Evolutionary conservation across 495 filamentous ascomycete genomes (phyloP), one percentile per base, ranked within the genome.

Genomic region (Terfezia boudieri): DNA sequence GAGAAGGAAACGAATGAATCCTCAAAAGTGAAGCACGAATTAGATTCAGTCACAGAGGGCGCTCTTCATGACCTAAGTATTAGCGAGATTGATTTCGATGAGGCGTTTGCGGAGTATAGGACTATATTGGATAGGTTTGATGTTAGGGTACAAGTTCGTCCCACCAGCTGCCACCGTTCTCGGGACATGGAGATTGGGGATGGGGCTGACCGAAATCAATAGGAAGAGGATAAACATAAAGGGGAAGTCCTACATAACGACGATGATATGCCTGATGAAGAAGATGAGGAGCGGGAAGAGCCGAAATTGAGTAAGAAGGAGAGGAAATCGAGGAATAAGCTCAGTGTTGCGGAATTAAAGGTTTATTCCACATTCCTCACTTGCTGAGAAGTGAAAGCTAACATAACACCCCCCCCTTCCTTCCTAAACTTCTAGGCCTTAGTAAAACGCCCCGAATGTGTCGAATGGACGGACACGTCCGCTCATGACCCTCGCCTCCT

Each of bases 391-490:
- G 51, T 51, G 52, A 57, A 58, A 54, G 38, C 20, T 46, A 55
- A 48, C 23, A 49, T 41, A 55, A 50, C 52, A 56, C 53, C 32
- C 54, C 59, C 32, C 16, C 36, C 26, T 35, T 32, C 16, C 26
- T 48, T 32, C 20, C 20, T 37, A 51, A 49, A 16, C 9, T 32
- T 38, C 12, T 49, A 63, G 61, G 84, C 88, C 23, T 70, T 94
- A 54, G 90, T 94, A 49, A 74, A 75, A 60, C 90, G 87, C 60
- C 90, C 90, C 9, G 90, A 98, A 66, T 80, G 88, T 0, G 90
- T 98, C 2, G 90, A 96, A 61, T 95, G 89, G 90, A 92, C 89
- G 48, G 90, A 98, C 64, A 83, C 84, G 17, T 90, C 84, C n/a
- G 86, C 89, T 2, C 74, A 81, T 43, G 90, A 96, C 65, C 90